Conservation (phyloP, 805 yeast genomes). For the Torulaspora delbrueckii region DNA sequence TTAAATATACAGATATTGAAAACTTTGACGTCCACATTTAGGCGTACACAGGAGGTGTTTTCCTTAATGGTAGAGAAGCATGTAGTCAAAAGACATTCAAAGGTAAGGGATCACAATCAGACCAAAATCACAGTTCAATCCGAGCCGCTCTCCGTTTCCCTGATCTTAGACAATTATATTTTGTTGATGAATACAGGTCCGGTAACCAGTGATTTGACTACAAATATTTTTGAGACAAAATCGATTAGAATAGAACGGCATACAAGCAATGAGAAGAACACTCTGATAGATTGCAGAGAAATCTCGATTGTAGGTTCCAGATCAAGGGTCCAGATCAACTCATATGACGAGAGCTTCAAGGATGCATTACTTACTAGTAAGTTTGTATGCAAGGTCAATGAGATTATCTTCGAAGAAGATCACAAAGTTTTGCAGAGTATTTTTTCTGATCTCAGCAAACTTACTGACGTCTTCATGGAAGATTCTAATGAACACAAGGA, state of each 20-base stretch:
- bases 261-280: neutral
- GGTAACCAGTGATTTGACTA: conserved; percentile 4
- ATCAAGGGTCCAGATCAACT: conserved; percentile 12
- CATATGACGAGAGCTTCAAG: conserved; percentile 11
- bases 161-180: conserved; percentile 3
- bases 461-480: neutral
- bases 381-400: conserved; percentile 3
- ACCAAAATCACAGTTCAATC: neutral
- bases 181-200: conserved; percentile 2
- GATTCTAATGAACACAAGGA: neutral
- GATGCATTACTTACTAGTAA: conserved; percentile 10
- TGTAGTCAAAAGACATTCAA: neutral
- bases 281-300: conserved; percentile 1
- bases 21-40: neutral
- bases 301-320: conserved; percentile 7
- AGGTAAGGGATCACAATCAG: conserved; percentile 1
- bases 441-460: neutral
- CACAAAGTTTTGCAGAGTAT: conserved; percentile 1
- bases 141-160: conserved; percentile 2
- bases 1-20: neutral
- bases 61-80: neutral
- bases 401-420: conserved; percentile 6
- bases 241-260: conserved; percentile 3
- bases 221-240: conserved; percentile 8
- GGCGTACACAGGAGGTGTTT: conserved; percentile 4